Conservation (phyloP, 176 grass and related monocot genomes). For the Alopecurus myosuroides region DNA sequence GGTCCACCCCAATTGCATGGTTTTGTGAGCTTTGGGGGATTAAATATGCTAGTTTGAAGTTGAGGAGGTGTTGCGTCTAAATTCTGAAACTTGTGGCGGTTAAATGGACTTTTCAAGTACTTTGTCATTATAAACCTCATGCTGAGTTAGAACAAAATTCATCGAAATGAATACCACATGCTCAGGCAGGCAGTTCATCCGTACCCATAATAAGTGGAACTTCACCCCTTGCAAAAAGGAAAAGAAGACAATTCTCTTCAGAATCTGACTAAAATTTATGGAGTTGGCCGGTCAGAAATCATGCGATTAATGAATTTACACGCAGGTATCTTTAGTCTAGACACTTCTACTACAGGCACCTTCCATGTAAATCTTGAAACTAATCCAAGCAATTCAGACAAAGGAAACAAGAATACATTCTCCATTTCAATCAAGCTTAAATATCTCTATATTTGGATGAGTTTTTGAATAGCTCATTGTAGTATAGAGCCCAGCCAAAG, state of each 20-base stretch:
- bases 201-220: not conserved
- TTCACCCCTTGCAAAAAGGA: not conserved
- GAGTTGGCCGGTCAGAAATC: too few species aligned
- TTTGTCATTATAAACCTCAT: not conserved
- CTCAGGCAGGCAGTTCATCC: not conserved
- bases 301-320: not conserved
- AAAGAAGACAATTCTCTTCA: too few species aligned
- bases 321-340: not conserved
- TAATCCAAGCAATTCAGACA: not conserved
- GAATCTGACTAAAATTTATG: too few species aligned
- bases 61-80: too few species aligned
- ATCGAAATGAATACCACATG: not conserved
- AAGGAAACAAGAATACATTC: not conserved
- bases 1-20: too few species aligned
- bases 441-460: not conserved
- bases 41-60: too few species aligned
- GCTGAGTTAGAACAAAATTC: slow-evolving; percentile 3
- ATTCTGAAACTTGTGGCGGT: too few species aligned
- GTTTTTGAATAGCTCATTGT: not conserved
- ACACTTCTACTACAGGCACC: not conserved
- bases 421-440: not conserved
- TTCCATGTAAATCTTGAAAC: not conserved
- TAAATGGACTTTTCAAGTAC: too few species aligned
- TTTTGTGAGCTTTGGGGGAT: too few species aligned
- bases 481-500: not conserved